A percentile compares a stretch with the other conserved stretches of the same genome.
Conservation (phyloP, 129 eudicot species). For the Escallonia rubra region DNA sequence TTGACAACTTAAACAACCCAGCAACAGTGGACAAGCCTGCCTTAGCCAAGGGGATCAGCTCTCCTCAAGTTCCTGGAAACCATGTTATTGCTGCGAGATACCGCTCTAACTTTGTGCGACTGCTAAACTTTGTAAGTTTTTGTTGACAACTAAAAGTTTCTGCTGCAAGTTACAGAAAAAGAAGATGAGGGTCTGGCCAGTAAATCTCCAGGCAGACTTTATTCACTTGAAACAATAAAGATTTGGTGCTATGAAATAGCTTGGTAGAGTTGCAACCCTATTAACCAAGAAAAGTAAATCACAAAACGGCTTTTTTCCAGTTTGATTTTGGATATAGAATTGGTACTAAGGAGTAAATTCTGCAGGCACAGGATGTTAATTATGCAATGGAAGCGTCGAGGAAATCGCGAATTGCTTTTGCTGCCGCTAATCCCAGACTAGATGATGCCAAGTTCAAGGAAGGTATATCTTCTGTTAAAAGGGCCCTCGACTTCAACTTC, state of each 20-base stretch:
- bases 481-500: slow-evolving; percentile 82
- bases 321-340: neutral
- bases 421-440: slow-evolving; percentile 50
- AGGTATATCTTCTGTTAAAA: slow-evolving; percentile 54
- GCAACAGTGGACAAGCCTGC: slow-evolving; percentile 51
- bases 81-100: slow-evolving; percentile 58
- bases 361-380: slow-evolving; percentile 73
- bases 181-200: neutral
- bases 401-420: slow-evolving; percentile 63
- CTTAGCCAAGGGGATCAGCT: slow-evolving; percentile 48
- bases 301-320: neutral
- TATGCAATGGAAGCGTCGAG: slow-evolving; percentile 94
- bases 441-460: slow-evolving; percentile 42
- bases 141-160: neutral
- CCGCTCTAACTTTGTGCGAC: slow-evolving; percentile 55
- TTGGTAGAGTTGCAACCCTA: neutral
- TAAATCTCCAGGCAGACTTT: neutral
- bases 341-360: slow-evolving; percentile 4
- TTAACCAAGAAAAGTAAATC: too few relatives aligned
- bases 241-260: neutral
- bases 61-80: slow-evolving; percentile 80
- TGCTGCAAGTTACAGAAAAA: neutral
- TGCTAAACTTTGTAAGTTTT: slow-evolving; percentile 65
- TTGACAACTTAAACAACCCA: slow-evolving; percentile 79
- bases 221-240: neutral